A percentile compares a stretch with the other conserved stretches of the same genome.
Conservation (phyloP, 768 basidiomycete species). For the Multifurca ochricompacta region DNA sequence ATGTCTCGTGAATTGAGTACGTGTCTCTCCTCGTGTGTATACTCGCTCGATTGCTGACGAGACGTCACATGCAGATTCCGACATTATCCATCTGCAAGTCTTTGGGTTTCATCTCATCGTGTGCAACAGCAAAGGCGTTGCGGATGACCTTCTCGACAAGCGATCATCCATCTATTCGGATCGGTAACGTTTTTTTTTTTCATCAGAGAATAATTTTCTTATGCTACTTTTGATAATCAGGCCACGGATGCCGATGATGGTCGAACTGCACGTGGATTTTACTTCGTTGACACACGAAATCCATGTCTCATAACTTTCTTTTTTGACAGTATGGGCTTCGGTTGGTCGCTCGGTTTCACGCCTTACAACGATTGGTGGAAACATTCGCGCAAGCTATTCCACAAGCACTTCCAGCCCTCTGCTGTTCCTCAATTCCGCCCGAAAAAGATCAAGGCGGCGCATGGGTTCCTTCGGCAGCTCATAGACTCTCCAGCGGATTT, state of each 20-base stretch:
- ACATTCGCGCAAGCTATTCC: constrained; percentile 27
- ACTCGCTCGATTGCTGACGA: background rate
- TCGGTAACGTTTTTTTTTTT: constrained; percentile 5
- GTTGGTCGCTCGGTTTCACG: constrained; percentile 23
- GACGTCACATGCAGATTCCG: constrained; percentile 21
- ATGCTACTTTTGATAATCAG: background rate
- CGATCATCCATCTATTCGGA: constrained; percentile 34
- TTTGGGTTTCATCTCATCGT: constrained; percentile 27
- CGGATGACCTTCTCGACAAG: constrained; percentile 33
- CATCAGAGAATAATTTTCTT: background rate
- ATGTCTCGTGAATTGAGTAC: constrained; percentile 17
- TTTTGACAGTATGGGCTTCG: constrained; percentile 17
- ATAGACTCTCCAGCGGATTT: constrained; percentile 29
- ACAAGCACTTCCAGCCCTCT: constrained; percentile 23
- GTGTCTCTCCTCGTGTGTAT: background rate
- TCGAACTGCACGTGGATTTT: constrained; percentile 12
- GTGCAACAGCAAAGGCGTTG: constrained; percentile 30
- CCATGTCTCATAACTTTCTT: background rate
- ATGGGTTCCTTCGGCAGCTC: constrained; percentile 29
- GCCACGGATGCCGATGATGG: constrained; percentile 20
- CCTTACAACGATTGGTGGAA: constrained; percentile 31
- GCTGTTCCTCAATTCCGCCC: constrained; percentile 26
- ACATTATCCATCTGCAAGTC: constrained; percentile 26
- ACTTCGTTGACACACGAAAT: too few relatives aligned
- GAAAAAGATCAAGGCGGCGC: constrained; percentile 27